Base-by-base conservation (phyloP, 306 rosid genomes). In the Luffa acutangula region DNA sequence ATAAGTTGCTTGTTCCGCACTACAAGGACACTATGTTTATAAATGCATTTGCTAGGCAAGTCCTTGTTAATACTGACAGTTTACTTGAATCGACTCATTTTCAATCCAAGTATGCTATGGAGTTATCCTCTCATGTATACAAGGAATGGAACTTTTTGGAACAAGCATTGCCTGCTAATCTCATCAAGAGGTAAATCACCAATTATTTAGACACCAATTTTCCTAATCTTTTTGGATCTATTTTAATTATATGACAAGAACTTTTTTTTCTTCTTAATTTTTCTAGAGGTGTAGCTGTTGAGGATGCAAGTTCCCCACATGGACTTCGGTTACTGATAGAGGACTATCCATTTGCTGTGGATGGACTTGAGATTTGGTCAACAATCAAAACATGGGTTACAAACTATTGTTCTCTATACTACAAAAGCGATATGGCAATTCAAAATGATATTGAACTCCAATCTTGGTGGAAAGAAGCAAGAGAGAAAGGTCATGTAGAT, bases 21-120 rank as follows among this genome's bases (percentile, higher is more conserved):
- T 92, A 87, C 64, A 90, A 89, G 6, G 98, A 92, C 83, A 92
- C 98, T 49, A 90, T 94, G 97, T 89, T 89, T 70, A 87, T 92
- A 65, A 92, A 94, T 13, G 94, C 94, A 17, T 67, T 89, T 1
- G 94, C 93, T 0, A 57, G 94, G 42, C 93, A 90, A 86, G 80
- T 85, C 79, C 91, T 94, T 72, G 87, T 87, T 67, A 90, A 87
- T 62, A 93, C 89, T 0, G 90, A 90, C 14, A 97, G 98, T 8
- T 4, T 90, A 21, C 41, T 92, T 5, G 98, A 94, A 88, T 0
- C 36, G 6, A 89, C 92, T 3, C 90, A 88, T 56, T 94, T 89
- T 64, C 91, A 88, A 13, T 83, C 82, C 0, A 90, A 85, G 81
- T 94, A 85, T 83, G 70, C 89, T 33, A 75, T 92, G 91, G 97